Base-by-base conservation (phyloP, 345 rosid genomes). In the Clausena lansium region DNA sequence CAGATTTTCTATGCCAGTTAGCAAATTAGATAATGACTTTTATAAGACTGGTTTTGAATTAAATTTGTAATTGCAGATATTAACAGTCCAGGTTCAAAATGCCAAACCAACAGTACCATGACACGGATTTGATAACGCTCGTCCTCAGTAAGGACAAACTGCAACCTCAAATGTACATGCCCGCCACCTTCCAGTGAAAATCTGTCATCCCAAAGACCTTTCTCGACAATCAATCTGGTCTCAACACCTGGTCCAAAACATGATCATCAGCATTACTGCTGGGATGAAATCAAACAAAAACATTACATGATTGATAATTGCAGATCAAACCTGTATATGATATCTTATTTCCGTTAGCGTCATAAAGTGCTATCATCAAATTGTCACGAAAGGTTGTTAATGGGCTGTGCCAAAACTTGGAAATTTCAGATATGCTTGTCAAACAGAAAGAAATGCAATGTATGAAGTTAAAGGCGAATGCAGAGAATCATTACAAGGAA, bases 141-240 rank as follows among this genome's bases (percentile, higher is more conserved):
- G 72, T 92, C 93, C 78, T 95, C 97, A 20, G 84, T 93, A 68
- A 93, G 96, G 80, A 89, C 67, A 84, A 95, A 93, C 82, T 83
- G 94, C 90, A 95, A 71, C 85, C 87, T 92, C 94, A 95, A 68
- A 35, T 86, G 93, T 75, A 92, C 87, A 65, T 84, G 81, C 67
- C 99, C 93, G 33, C 93, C 91, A 76, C 92, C 97, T 83, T 92
- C 88, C 38, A 92, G 83, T 52, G 76, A 83, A 87, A 95, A 82
- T 10, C 77, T 76, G 67, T 91, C 91, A 75, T 92, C 93, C 96
- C 94, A 89, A 65, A 78, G 32, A 9, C 94, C 98, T 84, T 86
- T 92, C 88, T 91, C 94, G 10, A 95, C 88, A 25, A 95, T 88
- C 83, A 89, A 76, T 83, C 86, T 93, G 36, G 92, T 91, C 83